phyloP scores from a whole-genome alignment of 2,329 filamentous ascomycete genomes.

The Trichoderma pleuroti region DNA sequence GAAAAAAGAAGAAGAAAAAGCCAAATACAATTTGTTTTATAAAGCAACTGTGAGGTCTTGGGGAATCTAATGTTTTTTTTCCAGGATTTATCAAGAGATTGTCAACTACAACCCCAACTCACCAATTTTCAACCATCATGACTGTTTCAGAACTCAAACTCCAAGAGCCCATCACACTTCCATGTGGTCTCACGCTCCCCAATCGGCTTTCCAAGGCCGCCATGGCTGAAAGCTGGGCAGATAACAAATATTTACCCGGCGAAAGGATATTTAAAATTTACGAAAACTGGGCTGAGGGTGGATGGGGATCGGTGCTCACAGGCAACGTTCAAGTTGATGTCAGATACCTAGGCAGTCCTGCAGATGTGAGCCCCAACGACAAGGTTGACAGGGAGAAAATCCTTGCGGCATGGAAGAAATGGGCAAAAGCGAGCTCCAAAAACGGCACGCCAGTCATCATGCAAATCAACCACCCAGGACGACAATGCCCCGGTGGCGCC shows the following conservation, averaged over 20 bases:
- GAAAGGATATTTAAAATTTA: conserved; percentile 45
- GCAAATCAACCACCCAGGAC: conserved; percentile 47
- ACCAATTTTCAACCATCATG: background rate
- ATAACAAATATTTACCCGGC: conserved; percentile 42
- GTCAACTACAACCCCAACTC: background rate
- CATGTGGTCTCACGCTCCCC: conserved; percentile 52
- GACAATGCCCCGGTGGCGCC: conserved; percentile 40
- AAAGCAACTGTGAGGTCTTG: no score
- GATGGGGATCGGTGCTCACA: conserved; percentile 53
- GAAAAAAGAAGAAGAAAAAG: background rate
- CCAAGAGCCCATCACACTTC: conserved; percentile 44
- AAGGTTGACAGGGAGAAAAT: conserved; percentile 28
- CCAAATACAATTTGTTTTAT: background rate
- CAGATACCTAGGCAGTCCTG: conserved; percentile 33
- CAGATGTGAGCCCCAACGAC: conserved; percentile 36
- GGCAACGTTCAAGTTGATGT: conserved; percentile 46
- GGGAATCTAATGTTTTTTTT: background rate
- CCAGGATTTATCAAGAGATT: background rate
- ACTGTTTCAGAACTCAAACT: background rate
- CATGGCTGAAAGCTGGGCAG: conserved; percentile 45
- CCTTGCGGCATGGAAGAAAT: conserved; percentile 38
- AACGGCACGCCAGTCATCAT: conserved; percentile 39
- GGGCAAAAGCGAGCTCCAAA: conserved; percentile 32
- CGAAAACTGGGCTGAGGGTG: conserved; percentile 49
- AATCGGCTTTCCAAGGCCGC: conserved; percentile 54